These are phyloP conservation scores for Apium graveolens DNA, from an alignment of 129 eudicot species.

Conservation along the genomic window DNA sequence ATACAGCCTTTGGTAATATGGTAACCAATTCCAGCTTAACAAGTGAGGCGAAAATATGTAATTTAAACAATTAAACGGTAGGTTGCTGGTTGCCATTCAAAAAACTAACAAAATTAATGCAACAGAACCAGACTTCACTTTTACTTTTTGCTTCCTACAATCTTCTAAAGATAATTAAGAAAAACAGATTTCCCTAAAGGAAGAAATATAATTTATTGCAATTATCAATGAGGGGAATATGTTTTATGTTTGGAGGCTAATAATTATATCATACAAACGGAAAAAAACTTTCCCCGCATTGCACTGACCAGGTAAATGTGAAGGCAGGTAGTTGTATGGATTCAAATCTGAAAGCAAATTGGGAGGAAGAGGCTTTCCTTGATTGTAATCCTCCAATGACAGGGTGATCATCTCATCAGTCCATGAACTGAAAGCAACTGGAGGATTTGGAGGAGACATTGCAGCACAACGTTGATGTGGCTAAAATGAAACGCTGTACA, in stretches of 20 bases:
- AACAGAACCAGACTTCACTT: not conserved
- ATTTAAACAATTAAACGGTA: not conserved
- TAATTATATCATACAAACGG: not conserved
- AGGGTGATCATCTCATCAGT: constrained; percentile 35
- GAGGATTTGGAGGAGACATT: constrained; percentile 54
- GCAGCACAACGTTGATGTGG: constrained; percentile 3
- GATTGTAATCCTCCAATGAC: constrained; percentile 20
- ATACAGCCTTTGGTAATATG: not conserved
- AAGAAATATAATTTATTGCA: not conserved
- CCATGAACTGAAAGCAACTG: constrained; percentile 20
- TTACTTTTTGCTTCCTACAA: not conserved
- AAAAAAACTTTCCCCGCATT: not conserved
- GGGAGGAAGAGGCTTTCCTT: constrained; percentile 31
- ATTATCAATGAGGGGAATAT: not conserved
- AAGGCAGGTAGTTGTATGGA: constrained; percentile 52
- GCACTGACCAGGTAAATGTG: constrained; percentile 58
- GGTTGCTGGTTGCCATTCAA: not conserved
- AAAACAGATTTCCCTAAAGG: not conserved
- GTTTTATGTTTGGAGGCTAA: not conserved
- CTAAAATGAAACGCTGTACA: not conserved
- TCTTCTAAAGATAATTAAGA: not conserved
- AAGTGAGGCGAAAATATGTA: not conserved
- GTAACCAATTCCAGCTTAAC: not conserved
- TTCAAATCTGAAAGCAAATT: constrained; percentile 42
- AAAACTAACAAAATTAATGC: not conserved